Evolutionary conservation across 192 early-diverging fungal species (phyloP), one percentile per base, ranked within the genome.

Genomic region (Coemansia sp.): DNA sequence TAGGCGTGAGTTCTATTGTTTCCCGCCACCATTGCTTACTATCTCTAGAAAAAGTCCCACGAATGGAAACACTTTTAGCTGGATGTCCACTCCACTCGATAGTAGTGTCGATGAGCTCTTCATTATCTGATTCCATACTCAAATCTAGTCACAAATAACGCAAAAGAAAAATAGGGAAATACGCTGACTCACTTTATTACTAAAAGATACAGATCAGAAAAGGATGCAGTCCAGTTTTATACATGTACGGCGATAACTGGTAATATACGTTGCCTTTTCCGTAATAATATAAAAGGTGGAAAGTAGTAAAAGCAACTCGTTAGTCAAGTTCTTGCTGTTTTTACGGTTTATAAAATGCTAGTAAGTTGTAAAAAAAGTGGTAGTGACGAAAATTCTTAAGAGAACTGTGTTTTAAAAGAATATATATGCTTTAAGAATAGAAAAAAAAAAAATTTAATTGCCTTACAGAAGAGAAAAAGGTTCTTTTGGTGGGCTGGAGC

Each of bases 31-130:
- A 80, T 54, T 62, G 19, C 32, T 33, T 31, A 5, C 30, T 39
- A 31, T 68, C 68, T 4, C 53, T 27, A 2, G 60, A 66, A 58
- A 80, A 80, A 21, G 78, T 80, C 57, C 78, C 78, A 29, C 72
- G 72, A 56, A 80, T 71, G 17, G 66, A 62, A 51, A 80, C 72
- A 23, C 65, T 72, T 23, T 74, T 59, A 0, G 78, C 68, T 19
- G 66, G 19, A 21, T 65, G 66, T 32, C 65, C 78, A 0, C 65
- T 57, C 78, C 78, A 80, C 63, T 66, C 66, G 25, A 80, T 66
- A 22, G 62, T 54, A 17, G 78, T 66, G 14, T 66, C 56, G 4
- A 57, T 51, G 51, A 30, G 65, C 29, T 30, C 55, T n/a, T 50
- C 8, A 30, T 53, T 50, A 30, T 51, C 23, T 17, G 20, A 46